phyloP scores from a whole-genome alignment of 1,284 basidiomycete genomes.

The Volvariella volvacea region DNA sequence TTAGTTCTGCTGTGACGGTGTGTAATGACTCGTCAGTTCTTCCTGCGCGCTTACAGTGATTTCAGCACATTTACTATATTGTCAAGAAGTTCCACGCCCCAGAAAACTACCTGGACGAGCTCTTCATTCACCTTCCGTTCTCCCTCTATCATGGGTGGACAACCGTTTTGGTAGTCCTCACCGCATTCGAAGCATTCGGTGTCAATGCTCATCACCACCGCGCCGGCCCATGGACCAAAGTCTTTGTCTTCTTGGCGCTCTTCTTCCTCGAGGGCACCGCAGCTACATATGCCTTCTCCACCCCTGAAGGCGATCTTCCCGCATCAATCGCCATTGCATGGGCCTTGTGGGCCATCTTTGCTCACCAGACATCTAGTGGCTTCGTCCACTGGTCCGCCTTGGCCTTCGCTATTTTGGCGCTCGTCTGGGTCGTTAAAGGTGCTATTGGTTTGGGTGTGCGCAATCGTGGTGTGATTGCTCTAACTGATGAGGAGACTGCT shows the following conservation, averaged over 20 bases:
- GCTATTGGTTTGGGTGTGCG: slow-evolving; percentile 42
- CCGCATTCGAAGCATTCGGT: slow-evolving; percentile 89
- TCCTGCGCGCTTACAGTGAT: slow-evolving; percentile 10
- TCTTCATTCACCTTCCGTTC: slow-evolving; percentile 83
- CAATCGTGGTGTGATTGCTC: slow-evolving; percentile 39
- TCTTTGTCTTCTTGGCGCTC: slow-evolving; percentile 88
- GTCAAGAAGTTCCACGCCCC: slow-evolving; percentile 81
- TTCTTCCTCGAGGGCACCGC: slow-evolving; percentile 94
- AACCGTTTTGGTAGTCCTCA: slow-evolving; percentile 84
- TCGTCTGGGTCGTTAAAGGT: slow-evolving; percentile 80
- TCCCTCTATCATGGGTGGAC: slow-evolving; percentile 95
- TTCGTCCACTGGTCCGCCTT: slow-evolving; percentile 91
- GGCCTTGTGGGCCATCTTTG: slow-evolving; percentile 82
- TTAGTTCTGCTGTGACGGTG: slow-evolving; percentile 75
- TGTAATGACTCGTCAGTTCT: slow-evolving; percentile 4
- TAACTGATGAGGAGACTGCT: slow-evolving; percentile 82
- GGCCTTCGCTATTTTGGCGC: slow-evolving; percentile 79
- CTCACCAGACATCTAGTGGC: slow-evolving; percentile 49
- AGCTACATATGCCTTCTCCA: slow-evolving; percentile 86
- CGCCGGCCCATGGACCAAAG: slow-evolving; percentile 87
- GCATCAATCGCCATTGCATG: slow-evolving; percentile 82
- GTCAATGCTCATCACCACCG: slow-evolving; percentile 58
- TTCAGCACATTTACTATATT: slow-evolving; percentile 83
- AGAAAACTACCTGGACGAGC: slow-evolving; percentile 62
- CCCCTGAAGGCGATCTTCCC: slow-evolving; percentile 85